Evolutionary conservation across 306 rosid species (phyloP).

Genomic region (Castanea crenata): DNA sequence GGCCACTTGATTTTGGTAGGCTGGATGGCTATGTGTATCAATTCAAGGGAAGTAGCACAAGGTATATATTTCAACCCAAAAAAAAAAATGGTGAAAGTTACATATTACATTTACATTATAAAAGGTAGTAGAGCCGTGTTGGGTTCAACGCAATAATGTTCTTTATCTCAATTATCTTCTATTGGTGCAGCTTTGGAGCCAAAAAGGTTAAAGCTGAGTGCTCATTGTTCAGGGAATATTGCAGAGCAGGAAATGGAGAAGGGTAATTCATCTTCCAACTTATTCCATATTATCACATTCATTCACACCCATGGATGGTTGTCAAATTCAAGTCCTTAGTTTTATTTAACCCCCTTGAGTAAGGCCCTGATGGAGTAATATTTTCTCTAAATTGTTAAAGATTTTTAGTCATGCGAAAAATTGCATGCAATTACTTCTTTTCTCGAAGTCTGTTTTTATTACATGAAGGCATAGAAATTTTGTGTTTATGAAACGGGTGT

Average conservation of each 20-base stretch:
- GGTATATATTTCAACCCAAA: conserved; percentile 32
- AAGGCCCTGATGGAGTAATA: neutral
- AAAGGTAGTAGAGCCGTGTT: conserved; percentile 12
- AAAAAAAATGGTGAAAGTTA: neutral
- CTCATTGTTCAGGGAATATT: conserved; percentile 69
- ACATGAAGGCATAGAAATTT: neutral
- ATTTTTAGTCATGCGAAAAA: neutral
- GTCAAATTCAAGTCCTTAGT: neutral
- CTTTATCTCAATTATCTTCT: neutral
- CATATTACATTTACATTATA: neutral
- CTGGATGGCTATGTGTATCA: conserved; percentile 75
- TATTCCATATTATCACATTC: neutral
- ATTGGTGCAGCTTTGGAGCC: conserved; percentile 85
- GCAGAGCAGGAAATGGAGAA: conserved; percentile 63
- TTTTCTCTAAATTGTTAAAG: neutral
- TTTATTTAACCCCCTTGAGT: neutral
- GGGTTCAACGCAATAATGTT: conserved; percentile 15
- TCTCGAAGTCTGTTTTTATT: too few species aligned
- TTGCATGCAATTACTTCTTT: neutral
- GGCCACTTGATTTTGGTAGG: conserved; percentile 57
- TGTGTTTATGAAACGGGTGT: neutral
- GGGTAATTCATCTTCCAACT: conserved; percentile 50
- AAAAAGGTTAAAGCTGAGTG: conserved; percentile 87
- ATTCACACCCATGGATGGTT: neutral
- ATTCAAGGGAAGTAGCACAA: conserved; percentile 90